phyloP scores from a whole-genome alignment of 1,284 basidiomycete genomes.

The Ustilago sp. region DNA sequence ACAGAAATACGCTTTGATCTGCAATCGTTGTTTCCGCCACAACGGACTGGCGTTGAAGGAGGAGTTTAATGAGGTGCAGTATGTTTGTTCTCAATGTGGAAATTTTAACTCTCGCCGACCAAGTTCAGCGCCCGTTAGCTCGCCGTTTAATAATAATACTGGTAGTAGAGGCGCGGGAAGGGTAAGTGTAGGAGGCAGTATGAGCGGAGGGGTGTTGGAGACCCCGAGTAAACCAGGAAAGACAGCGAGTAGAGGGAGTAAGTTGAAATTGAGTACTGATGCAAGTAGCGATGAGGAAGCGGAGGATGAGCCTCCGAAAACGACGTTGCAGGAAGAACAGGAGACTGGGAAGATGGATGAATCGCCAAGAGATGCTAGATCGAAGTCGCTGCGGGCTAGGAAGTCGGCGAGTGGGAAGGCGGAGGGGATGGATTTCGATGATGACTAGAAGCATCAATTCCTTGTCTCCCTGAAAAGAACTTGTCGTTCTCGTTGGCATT shows the following conservation, averaged over 20 bases:
- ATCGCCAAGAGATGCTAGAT: constrained; percentile 8
- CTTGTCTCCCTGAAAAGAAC: neutral
- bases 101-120: constrained; percentile 75
- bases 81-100: constrained; percentile 80
- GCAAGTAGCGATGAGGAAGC: constrained; percentile 25
- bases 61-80: constrained; percentile 88
- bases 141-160: constrained; percentile 50
- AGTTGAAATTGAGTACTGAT: constrained; percentile 33
- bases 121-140: constrained; percentile 63
- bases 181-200: neutral
- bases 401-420: constrained; percentile 18
- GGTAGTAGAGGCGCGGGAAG: neutral
- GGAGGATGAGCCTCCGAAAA: constrained; percentile 26
- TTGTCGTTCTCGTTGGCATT: no score
- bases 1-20: constrained; percentile 86
- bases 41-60: constrained; percentile 92
- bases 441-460: constrained; percentile 16
- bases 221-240: constrained; percentile 37
- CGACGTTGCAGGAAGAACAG: constrained; percentile 28
- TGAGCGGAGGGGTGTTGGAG: constrained; percentile 3
- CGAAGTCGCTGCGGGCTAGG: constrained; percentile 27
- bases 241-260: constrained; percentile 14
- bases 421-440: constrained; percentile 44
- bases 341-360: constrained; percentile 7
- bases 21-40: constrained; percentile 89